Conservation (phyloP, 352 stramenopile species). For the Phytophthora idaei region DNA sequence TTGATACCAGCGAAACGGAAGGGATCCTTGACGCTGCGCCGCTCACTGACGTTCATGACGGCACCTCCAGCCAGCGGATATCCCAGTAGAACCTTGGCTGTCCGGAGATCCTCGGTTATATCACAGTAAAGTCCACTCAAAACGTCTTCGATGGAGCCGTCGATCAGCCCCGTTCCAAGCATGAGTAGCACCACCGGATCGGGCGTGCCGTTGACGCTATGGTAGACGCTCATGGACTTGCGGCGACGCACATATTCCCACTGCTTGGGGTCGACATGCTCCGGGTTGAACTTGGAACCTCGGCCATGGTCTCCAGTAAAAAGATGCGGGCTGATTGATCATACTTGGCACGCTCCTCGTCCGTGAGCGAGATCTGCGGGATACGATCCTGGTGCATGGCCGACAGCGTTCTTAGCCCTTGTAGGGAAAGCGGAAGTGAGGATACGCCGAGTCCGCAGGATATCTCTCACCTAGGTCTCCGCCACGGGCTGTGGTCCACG, state of each 20-base stretch:
- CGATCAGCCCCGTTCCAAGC: slow-evolving; percentile 35
- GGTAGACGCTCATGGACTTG: slow-evolving; percentile 31
- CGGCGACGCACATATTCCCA: slow-evolving; percentile 37
- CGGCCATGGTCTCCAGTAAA: slow-evolving; percentile 32
- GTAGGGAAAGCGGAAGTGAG: slow-evolving; percentile 16
- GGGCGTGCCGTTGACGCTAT: slow-evolving; percentile 23
- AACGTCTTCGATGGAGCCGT: slow-evolving; percentile 41
- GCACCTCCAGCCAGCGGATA: slow-evolving; percentile 25
- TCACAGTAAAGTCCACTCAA: slow-evolving; percentile 43
- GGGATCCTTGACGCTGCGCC: slow-evolving; percentile 27
- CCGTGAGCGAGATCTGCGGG: slow-evolving; percentile 32
- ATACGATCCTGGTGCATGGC: slow-evolving; percentile 20
- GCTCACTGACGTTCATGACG: slow-evolving; percentile 34
- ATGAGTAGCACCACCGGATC: slow-evolving; percentile 33
- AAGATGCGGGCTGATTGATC: slow-evolving; percentile 31
- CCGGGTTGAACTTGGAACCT: slow-evolving; percentile 31
- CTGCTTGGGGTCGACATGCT: slow-evolving; percentile 22
- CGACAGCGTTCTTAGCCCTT: neutral
- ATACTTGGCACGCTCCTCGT: slow-evolving; percentile 33
- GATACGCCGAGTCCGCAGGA: neutral
- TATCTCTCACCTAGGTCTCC: neutral
- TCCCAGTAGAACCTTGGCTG: slow-evolving; percentile 31
- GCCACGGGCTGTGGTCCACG: no score
- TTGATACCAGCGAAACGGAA: slow-evolving; percentile 43
- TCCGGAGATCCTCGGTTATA: slow-evolving; percentile 30